These are phyloP conservation scores for Sindora glabra DNA, from an alignment of 306 rosid genomes.

Conservation along the genomic window DNA sequence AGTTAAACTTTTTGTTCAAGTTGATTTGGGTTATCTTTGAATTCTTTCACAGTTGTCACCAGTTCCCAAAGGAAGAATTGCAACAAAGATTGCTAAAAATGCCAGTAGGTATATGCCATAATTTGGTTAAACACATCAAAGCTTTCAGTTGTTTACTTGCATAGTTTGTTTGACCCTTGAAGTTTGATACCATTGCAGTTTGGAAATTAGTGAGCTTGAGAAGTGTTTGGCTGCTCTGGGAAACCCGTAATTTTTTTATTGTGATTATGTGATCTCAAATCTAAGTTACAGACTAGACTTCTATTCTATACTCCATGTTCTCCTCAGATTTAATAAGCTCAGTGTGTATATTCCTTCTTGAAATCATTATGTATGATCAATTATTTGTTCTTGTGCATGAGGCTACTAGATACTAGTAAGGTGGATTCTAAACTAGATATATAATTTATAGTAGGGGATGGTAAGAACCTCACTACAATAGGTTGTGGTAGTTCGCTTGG, in stretches of 20 bases:
- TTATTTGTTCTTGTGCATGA: background rate
- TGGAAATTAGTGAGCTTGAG: slow-evolving; percentile 72
- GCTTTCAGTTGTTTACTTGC: background rate
- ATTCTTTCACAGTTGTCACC: slow-evolving; percentile 62
- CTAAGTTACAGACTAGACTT: background rate
- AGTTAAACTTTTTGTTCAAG: slow-evolving; percentile 10
- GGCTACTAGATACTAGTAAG: background rate
- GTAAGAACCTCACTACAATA: background rate
- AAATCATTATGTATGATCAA: background rate
- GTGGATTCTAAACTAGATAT: background rate
- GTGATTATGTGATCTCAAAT: background rate
- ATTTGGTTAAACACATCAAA: background rate
- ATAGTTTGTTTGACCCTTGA: background rate
- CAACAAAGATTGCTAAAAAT: slow-evolving; percentile 54
- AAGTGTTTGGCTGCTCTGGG: slow-evolving; percentile 87
- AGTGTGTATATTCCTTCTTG: slow-evolving; percentile 19
- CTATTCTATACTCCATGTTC: background rate
- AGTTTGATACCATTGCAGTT: slow-evolving; percentile 48
- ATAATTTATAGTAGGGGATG: background rate
- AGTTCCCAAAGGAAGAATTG: slow-evolving; percentile 92
- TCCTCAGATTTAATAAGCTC: slow-evolving; percentile 2
- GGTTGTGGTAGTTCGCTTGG: too few relatives aligned
- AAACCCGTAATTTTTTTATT: slow-evolving; percentile 40
- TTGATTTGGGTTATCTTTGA: slow-evolving; percentile 29
- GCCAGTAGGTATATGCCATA: slow-evolving; percentile 76